Base-by-base conservation (phyloP, 768 basidiomycete species). In the Crucibulum laeve region DNA sequence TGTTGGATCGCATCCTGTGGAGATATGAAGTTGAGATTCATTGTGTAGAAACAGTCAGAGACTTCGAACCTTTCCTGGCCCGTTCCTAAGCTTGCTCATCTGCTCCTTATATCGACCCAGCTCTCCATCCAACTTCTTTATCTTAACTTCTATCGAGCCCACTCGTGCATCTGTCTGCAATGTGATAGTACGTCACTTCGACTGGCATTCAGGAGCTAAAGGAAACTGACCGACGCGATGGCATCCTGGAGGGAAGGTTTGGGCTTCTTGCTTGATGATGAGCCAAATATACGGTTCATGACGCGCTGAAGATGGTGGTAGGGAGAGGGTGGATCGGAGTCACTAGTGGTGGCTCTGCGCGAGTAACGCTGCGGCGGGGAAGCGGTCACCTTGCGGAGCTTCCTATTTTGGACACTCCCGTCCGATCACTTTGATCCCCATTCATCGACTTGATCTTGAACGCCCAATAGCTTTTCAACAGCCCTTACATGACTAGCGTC, bases 111-210 rank as follows among this genome's bases (percentile, higher is more conserved):
- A 97, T 28, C 88, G 74, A 38, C 71, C 74, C 15, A 99, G 77
- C 59, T 99, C 96, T 4, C 84, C 94, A 56, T 98, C 94, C 22
- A 99, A 77, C 63, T 98, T 99, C 69, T 86, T 87, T 53, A 99
- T 72, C 72, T 98, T 99, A 61, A 97, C 94, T 62, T 99, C 93
- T 49, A 96, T 88, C 10, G 87, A 82, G 21, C 83, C 82, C 61
- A 91, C 76, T 42, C 94, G 82, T 1, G 78, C 63, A 61, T 97
- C 94, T 60, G 92, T 96, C 93, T 96, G 46, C 10, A n/a, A n/a
- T 28, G 5, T 8, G 22, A 25, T 25, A 14, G 8, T 5, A 18
- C 21, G 40, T 50, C 15, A 28, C 42, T 46, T 39, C 38, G 42
- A 25, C 36, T 25, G 28, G n/a, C 38, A 44, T 43, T 18, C 5